These are phyloP conservation scores for Coemansia sp. DNA, from an alignment of 192 early-diverging fungal genomes.

Conservation along the genomic window DNA sequence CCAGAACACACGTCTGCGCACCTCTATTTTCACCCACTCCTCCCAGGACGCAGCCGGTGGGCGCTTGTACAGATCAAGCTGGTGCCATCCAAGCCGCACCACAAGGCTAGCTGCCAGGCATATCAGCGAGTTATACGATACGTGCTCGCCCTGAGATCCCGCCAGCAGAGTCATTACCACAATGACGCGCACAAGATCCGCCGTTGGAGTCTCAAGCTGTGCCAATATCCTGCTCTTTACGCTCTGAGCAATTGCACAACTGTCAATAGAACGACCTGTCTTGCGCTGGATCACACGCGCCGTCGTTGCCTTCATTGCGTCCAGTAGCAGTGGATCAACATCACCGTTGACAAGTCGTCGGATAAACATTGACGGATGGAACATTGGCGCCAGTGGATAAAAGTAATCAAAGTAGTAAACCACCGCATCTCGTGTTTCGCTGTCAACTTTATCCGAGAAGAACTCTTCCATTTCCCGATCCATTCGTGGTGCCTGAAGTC, in stretches of 20 bases:
- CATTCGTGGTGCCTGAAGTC: slow-evolving; percentile 37
- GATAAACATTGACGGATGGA: slow-evolving; percentile 55
- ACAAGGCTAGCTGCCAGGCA: slow-evolving; percentile 50
- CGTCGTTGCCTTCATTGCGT: slow-evolving; percentile 49
- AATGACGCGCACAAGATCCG: slow-evolving; percentile 33
- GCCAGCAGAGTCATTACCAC: slow-evolving; percentile 51
- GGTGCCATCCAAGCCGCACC: slow-evolving; percentile 46
- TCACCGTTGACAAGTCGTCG: slow-evolving; percentile 43
- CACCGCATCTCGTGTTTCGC: slow-evolving; percentile 49
- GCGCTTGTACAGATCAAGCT: slow-evolving; percentile 46
- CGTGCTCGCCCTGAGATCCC: slow-evolving; percentile 46
- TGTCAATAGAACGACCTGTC: slow-evolving; percentile 42
- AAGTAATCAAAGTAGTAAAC: slow-evolving; percentile 54
- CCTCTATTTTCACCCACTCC: slow-evolving; percentile 45
- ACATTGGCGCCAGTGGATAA: slow-evolving; percentile 53
- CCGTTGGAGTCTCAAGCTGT: slow-evolving; percentile 39
- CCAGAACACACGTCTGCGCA: slow-evolving; percentile 51
- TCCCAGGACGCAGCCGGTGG: slow-evolving; percentile 32
- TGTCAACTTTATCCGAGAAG: slow-evolving; percentile 30
- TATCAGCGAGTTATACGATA: slow-evolving; percentile 56
- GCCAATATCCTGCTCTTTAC: slow-evolving; percentile 41
- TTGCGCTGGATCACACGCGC: slow-evolving; percentile 34
- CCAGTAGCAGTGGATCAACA: slow-evolving; percentile 49
- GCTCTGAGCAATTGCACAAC: slow-evolving; percentile 32
- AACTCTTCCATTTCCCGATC: slow-evolving; percentile 38